phyloP scores from a whole-genome alignment of 192 early-diverging fungal species.

The Linnemannia hyalina region DNA sequence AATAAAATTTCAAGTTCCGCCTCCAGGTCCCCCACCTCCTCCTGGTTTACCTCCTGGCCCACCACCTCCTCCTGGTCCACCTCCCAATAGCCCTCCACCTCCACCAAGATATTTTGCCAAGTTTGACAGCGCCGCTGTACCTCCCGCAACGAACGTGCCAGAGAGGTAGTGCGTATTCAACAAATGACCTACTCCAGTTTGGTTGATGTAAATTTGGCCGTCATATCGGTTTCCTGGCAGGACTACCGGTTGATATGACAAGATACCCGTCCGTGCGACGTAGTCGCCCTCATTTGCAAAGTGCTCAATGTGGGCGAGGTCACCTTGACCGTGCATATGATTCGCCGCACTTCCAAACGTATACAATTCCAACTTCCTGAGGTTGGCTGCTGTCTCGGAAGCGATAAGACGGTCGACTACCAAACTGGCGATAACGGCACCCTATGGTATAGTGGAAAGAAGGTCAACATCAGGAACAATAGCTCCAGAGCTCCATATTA shows the following conservation, averaged over 20 bases:
- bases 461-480: neutral
- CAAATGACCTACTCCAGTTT: neutral
- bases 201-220: neutral
- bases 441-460: neutral
- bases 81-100: no score
- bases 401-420: conserved; percentile 18
- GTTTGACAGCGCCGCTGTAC: no score
- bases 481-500: no score
- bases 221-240: neutral
- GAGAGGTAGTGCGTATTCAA: conserved; percentile 11
- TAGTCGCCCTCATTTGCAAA: conserved; percentile 11
- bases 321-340: conserved; percentile 1
- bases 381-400: neutral
- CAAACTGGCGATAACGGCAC: conserved; percentile 14
- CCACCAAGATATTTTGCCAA: no score
- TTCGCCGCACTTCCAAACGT: conserved; percentile 14
- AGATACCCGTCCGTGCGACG: neutral
- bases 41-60: no score
- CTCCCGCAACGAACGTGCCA: no score
- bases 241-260: neutral
- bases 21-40: no score
- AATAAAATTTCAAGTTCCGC: no score
- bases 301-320: neutral
- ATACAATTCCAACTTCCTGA: conserved; percentile 18
- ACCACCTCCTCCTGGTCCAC: no score